Conservation (phyloP, 129 eudicot species). For the Artemisia argyi region DNA sequence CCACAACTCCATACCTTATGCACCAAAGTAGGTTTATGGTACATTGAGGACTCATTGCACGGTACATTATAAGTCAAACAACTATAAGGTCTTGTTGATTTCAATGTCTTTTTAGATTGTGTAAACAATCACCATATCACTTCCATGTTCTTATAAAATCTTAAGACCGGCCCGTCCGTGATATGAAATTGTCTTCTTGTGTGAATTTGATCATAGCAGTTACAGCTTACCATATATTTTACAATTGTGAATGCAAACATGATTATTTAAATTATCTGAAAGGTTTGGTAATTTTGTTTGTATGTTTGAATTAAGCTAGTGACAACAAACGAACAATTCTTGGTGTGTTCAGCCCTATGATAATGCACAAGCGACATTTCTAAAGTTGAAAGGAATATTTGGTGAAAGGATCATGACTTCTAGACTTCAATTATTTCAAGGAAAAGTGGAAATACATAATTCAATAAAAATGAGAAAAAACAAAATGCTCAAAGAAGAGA, state of each 20-base stretch:
- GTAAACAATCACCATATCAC: conserved; percentile 1
- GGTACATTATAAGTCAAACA: conserved; percentile 17
- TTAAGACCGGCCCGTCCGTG: not conserved
- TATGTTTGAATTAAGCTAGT: conserved; percentile 14
- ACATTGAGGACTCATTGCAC: not conserved
- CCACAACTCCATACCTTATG: conserved; percentile 17
- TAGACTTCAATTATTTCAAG: conserved; percentile 14
- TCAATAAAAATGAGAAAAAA: conserved; percentile 5
- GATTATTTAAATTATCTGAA: not conserved
- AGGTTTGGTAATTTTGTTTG: conserved; percentile 19
- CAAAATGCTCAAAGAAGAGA: conserved; percentile 12
- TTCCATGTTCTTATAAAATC: not conserved
- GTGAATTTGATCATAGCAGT: not conserved
- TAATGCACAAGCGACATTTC: conserved; percentile 15
- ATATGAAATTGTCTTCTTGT: not conserved
- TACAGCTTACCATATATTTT: not conserved
- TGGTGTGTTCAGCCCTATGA: conserved; percentile 16
- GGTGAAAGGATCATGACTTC: conserved; percentile 21
- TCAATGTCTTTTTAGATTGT: not conserved
- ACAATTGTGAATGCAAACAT: not conserved
- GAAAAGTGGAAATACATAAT: conserved; percentile 19
- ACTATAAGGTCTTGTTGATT: conserved; percentile 1
- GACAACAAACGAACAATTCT: conserved; percentile 15
- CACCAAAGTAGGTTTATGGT: not conserved
- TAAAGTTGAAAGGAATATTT: conserved; percentile 26